Conservation (phyloP, 2,329 filamentous ascomycete genomes). For the Epicoccum sorghinum region DNA sequence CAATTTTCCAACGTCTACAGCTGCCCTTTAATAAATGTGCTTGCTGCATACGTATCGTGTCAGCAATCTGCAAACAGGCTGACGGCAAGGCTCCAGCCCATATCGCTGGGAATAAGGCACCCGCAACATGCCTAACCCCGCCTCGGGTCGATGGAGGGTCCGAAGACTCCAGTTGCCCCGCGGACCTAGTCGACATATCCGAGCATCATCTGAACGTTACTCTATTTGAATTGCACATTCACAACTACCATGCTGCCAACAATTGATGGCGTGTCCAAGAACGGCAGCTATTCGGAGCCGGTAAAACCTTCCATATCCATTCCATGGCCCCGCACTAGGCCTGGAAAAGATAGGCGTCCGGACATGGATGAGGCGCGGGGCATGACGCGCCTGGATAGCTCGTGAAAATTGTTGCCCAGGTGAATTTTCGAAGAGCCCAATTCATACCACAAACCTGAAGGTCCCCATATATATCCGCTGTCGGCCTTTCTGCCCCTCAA, state of each 20-base stretch:
- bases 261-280: background rate
- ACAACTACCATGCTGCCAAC: background rate
- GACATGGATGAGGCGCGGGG: constrained; percentile 13
- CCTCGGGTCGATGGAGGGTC: background rate
- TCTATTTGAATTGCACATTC: background rate
- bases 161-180: background rate
- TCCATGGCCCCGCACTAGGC: constrained; percentile 4
- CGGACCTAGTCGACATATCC: no score
- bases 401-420: constrained; percentile 31
- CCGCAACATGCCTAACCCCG: constrained; percentile 4
- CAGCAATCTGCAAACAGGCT: constrained; percentile 3
- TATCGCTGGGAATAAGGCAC: background rate
- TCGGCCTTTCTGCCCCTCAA: constrained; percentile 18
- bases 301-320: constrained; percentile 16
- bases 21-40: background rate
- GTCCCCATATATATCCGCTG: constrained; percentile 29
- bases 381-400: constrained; percentile 30
- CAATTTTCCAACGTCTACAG: no score
- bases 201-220: no score
- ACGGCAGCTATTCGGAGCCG: constrained; percentile 14
- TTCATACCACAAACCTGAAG: constrained; percentile 30
- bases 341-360: background rate
- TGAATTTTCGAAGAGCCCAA: constrained; percentile 26
- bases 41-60: background rate
- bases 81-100: constrained; percentile 4